phyloP scores from a whole-genome alignment of 345 rosid species.

The Hevea brasiliensis region DNA sequence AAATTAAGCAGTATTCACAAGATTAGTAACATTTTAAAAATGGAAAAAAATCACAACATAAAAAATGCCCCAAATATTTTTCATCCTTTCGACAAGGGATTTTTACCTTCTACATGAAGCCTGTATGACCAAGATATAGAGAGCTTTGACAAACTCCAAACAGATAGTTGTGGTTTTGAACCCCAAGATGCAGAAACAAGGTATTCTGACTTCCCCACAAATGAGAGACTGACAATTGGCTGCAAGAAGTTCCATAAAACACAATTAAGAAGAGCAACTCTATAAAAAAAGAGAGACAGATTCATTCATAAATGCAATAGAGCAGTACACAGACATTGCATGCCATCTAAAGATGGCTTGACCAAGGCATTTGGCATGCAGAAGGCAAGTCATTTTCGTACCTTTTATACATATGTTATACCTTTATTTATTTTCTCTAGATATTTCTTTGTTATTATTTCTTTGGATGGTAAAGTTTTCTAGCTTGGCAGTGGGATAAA shows the following conservation, averaged over 20 bases:
- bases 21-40: not conserved
- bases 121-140: constrained; percentile 75
- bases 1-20: not conserved
- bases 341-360: not conserved
- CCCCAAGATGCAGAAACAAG: constrained; percentile 71
- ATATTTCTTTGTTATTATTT: not conserved
- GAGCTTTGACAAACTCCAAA: constrained; percentile 75
- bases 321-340: not conserved
- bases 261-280: not conserved
- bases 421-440: not conserved
- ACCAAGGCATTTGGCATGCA: not conserved
- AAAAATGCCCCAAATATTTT: not conserved
- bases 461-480: not conserved
- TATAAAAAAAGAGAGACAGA: not conserved
- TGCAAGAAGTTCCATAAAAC: constrained; percentile 32
- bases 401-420: not conserved
- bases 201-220: constrained; percentile 69
- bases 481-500: not conserved
- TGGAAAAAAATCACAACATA: not conserved
- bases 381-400: not conserved
- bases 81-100: constrained; percentile 1
- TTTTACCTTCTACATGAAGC: constrained; percentile 75
- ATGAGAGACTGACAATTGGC: constrained; percentile 70
- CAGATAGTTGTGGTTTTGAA: constrained; percentile 61
- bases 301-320: not conserved